phyloP scores from a whole-genome alignment of 352 stramenopile genomes.

The Aphanomyces cochlioides region DNA sequence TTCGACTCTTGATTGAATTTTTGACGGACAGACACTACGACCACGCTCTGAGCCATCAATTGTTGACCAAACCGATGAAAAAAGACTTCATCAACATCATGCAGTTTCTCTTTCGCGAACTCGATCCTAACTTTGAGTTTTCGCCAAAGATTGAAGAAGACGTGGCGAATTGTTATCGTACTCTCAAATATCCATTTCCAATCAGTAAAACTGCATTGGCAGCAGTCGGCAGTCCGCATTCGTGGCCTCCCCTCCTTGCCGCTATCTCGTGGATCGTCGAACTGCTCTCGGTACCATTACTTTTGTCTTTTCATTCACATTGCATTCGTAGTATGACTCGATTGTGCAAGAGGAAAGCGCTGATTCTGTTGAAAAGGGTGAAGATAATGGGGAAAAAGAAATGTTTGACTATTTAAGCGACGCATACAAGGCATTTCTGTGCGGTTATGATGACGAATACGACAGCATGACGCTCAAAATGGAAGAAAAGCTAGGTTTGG shows the following conservation, averaged over 20 bases:
- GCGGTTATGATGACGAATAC: slow-evolving; percentile 90
- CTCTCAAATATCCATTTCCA: slow-evolving; percentile 91
- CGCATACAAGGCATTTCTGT: slow-evolving; percentile 92
- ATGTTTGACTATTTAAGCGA: slow-evolving; percentile 95
- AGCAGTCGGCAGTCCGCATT: slow-evolving; percentile 92
- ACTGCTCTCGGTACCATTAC: slow-evolving; percentile 68
- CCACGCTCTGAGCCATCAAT: slow-evolving; percentile 86
- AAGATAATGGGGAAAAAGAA: slow-evolving; percentile 76
- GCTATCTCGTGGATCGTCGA: slow-evolving; percentile 97
- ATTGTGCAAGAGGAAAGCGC: slow-evolving; percentile 55
- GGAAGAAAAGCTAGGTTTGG: background rate
- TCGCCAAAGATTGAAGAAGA: slow-evolving; percentile 74
- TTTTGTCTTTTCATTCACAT: slow-evolving; percentile 5
- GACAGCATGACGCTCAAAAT: slow-evolving; percentile 45
- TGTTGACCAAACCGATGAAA: slow-evolving; percentile 89
- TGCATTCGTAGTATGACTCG: slow-evolving; percentile 71
- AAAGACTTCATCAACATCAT: slow-evolving; percentile 98
- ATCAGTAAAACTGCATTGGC: slow-evolving; percentile 96
- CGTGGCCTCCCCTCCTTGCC: slow-evolving; percentile 94
- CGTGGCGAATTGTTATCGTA: slow-evolving; percentile 62
- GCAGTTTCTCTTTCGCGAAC: slow-evolving; percentile 92
- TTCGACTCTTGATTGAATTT: slow-evolving; percentile 92
- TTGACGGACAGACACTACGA: slow-evolving; percentile 89
- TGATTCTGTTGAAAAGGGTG: slow-evolving; percentile 55
- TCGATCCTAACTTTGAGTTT: slow-evolving; percentile 91